Evolutionary conservation across 139 green algal genomes (phyloP).

Genomic region (Micractinium conductrix): DNA sequence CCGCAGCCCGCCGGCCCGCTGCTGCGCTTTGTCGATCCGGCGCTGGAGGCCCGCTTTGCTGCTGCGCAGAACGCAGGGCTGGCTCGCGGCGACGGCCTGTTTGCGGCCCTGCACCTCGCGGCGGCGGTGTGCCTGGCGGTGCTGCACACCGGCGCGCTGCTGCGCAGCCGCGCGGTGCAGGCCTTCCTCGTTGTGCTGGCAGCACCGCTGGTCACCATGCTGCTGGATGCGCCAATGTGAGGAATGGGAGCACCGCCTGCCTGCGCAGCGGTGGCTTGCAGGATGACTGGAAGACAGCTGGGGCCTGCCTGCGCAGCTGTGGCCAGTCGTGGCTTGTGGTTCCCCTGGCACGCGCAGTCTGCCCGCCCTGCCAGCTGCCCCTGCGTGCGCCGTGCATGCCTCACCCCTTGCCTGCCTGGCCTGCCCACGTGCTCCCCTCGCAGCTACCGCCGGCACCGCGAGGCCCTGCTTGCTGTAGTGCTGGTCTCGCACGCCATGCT

Average conservation of each 20-base stretch:
- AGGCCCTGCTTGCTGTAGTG: background rate
- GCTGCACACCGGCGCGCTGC: background rate
- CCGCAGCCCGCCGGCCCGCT: background rate
- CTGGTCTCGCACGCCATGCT: background rate
- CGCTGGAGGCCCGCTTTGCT: conserved; percentile 6
- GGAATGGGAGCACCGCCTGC: too few relatives aligned
- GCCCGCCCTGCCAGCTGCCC: too few relatives aligned
- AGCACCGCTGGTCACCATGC: background rate
- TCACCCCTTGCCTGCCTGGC: too few relatives aligned
- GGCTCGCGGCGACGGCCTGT: background rate
- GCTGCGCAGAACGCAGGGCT: background rate
- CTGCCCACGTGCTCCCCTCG: background rate
- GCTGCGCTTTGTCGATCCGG: background rate
- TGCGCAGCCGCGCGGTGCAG: background rate
- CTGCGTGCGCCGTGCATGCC: too few relatives aligned
- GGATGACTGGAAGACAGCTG: background rate
- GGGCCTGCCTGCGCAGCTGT: background rate
- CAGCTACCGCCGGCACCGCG: conserved; percentile 21
- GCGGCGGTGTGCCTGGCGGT: background rate
- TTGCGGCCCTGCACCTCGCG: background rate
- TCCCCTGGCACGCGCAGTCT: background rate
- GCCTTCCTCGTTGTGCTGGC: background rate
- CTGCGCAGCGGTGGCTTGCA: too few relatives aligned
- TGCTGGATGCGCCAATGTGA: background rate
- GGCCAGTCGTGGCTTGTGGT: background rate